These are phyloP conservation scores for Acmispon strigosus DNA, from an alignment of 306 rosid species.

Conservation along the genomic window DNA sequence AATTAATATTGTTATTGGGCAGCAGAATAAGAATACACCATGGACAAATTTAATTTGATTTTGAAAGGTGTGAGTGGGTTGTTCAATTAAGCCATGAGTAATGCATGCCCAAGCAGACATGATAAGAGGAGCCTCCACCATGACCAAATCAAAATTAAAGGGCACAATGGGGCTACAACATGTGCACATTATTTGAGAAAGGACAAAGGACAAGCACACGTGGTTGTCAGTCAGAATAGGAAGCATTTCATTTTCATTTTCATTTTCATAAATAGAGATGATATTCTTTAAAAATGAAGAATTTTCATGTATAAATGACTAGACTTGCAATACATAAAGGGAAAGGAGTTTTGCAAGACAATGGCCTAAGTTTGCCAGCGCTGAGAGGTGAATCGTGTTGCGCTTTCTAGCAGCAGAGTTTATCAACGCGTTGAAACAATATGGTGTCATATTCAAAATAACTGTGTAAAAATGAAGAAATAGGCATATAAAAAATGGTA, in stretches of 20 bases:
- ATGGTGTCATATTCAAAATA: conserved; percentile 22
- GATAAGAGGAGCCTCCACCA: conserved; percentile 40
- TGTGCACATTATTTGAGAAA: conserved; percentile 38
- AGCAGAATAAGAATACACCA: not conserved
- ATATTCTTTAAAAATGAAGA: too few relatives aligned
- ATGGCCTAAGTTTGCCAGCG: conserved; percentile 30
- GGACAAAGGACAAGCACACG: conserved; percentile 41
- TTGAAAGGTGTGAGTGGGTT: conserved; percentile 36
- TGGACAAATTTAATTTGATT: not conserved
- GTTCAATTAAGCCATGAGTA: conserved; percentile 37
- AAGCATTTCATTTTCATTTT: conserved; percentile 1
- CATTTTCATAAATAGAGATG: not conserved
- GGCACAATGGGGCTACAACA: conserved; percentile 51
- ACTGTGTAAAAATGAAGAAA: too few relatives aligned
- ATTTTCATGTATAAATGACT: too few relatives aligned
- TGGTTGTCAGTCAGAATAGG: conserved; percentile 30
- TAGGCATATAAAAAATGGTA: too few relatives aligned
- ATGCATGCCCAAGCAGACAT: conserved; percentile 22
- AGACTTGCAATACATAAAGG: not conserved
- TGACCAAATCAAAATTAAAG: conserved; percentile 24
- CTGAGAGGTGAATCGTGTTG: conserved; percentile 28
- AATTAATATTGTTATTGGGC: conserved; percentile 1
- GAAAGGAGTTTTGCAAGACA: conserved; percentile 11
- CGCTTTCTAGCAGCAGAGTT: conserved; percentile 15
- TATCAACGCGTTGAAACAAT: conserved; percentile 32